Conservation (phyloP, 2,329 filamentous ascomycete genomes). For the Zalaria obscura region DNA sequence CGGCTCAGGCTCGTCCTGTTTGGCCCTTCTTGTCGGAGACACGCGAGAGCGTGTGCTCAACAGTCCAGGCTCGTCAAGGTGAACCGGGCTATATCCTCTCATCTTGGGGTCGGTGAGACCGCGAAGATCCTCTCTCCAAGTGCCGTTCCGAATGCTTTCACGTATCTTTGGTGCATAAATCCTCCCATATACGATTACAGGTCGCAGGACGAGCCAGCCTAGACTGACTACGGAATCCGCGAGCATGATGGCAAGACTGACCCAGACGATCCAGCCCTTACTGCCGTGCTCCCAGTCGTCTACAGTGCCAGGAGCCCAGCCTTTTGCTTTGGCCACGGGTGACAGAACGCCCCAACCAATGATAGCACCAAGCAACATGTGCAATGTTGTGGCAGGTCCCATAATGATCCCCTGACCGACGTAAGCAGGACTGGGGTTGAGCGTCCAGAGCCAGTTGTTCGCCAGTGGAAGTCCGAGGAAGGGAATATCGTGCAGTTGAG, state of each 20-base stretch:
- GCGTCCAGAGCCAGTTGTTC: constrained; percentile 77
- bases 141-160: constrained; percentile 11
- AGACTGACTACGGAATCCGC: constrained; percentile 84
- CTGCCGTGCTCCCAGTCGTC: constrained; percentile 83
- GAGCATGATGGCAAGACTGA: constrained; percentile 91
- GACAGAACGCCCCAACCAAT: constrained; percentile 86
- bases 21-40: neutral
- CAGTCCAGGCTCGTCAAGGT: constrained; percentile 9
- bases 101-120: constrained; percentile 17
- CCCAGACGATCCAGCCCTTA: constrained; percentile 98
- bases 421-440: constrained; percentile 95
- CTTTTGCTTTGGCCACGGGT: constrained; percentile 68
- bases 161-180: constrained; percentile 21
- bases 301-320: constrained; percentile 82
- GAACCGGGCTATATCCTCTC: constrained; percentile 25
- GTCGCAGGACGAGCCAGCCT: constrained; percentile 58
- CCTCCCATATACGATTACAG: constrained; percentile 37
- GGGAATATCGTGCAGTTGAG: constrained; percentile 70
- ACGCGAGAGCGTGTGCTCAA: constrained; percentile 9
- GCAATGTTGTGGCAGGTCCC: constrained; percentile 86
- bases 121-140: constrained; percentile 17
- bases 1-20: constrained; percentile 38
- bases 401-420: constrained; percentile 97
- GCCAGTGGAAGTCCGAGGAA: constrained; percentile 67
- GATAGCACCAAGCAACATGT: constrained; percentile 85